phyloP scores from a whole-genome alignment of 2,329 filamentous ascomycete species.

The Cladophialophora exuberans region DNA sequence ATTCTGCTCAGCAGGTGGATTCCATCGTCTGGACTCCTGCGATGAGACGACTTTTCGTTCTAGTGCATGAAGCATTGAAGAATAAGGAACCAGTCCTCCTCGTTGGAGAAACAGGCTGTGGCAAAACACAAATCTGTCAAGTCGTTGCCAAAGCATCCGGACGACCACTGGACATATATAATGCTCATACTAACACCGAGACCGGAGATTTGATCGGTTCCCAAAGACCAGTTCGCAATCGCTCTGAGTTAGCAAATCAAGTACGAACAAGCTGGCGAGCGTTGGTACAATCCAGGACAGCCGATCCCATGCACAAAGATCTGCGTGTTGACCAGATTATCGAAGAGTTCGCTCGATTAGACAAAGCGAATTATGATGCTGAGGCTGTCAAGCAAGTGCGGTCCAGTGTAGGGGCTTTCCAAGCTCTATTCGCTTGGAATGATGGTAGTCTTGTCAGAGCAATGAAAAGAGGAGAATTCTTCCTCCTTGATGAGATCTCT shows the following conservation, averaged over 20 bases:
- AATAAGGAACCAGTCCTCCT: constrained; percentile 94
- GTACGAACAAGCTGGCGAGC: constrained; percentile 64
- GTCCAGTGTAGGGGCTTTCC: constrained; percentile 64
- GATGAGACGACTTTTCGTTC: constrained; percentile 87
- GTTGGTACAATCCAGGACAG: constrained; percentile 26
- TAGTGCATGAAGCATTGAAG: constrained; percentile 82
- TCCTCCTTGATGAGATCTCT: constrained; percentile 96
- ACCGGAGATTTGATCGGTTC: constrained; percentile 97
- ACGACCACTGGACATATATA: constrained; percentile 83
- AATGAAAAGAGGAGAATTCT: constrained; percentile 87
- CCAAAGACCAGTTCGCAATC: constrained; percentile 86
- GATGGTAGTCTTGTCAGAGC: constrained; percentile 92
- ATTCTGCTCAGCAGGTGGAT: constrained; percentile 36
- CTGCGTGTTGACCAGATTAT: constrained; percentile 29
- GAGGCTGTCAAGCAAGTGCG: constrained; percentile 50
- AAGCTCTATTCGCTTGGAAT: constrained; percentile 92
- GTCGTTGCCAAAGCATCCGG: constrained; percentile 79
- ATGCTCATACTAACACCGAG: constrained; percentile 97
- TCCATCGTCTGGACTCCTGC: constrained; percentile 88
- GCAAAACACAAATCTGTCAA: constrained; percentile 96
- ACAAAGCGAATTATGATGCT: constrained; percentile 46
- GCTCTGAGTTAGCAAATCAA: constrained; percentile 69
- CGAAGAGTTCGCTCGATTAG: constrained; percentile 26
- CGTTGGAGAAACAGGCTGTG: constrained; percentile 95
- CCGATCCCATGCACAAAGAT: constrained; percentile 44